Base-by-base conservation (phyloP, 2,329 filamentous ascomycete genomes). In the Fusarium mangiferae region DNA sequence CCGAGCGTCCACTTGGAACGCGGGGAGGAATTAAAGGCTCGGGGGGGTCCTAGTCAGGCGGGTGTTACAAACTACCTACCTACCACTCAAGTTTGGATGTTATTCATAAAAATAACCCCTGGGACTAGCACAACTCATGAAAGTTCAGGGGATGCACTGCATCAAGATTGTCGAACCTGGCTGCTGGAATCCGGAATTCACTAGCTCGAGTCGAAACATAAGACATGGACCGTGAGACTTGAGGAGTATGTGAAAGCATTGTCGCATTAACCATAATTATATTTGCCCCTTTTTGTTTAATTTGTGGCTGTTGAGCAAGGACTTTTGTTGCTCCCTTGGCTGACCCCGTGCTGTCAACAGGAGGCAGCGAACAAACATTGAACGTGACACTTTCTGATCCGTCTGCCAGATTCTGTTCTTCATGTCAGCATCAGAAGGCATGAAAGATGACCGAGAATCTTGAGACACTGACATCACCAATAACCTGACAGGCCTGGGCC, bases 381-480 rank as follows among this genome's bases (percentile, higher is more conserved):
- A 26, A 46, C 58, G 52, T 70, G 44, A 42, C 66, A 57, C 38
- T 26, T 46, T 58, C 30, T 41, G 24, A 46, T 52, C 26, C 39
- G 44, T 46, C 36, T 48, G 30, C 35, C 28, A 38, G 30, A 22
- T 46, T 56, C 22, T 17, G 33, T 42, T 30, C 26, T 62, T 54
- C 51, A 24, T 49, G 66, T 70, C 66, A 70, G 52, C 67, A 59
- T 65, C 66, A 54, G 56, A 52, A 70, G 65, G 48, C 54, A 62
- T 64, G 41, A 67, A 49, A 49, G n/a, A 35, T 36, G 55, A 28
- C 39, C 15, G 30, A 48, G 45, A 60, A 49, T 73, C 76, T 77
- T 66, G 71, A 75, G 73, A 77, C 75, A 52, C 60, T 75, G 66
- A 75, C 76, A 77, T 76, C 76, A 77, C 76, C 68, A 70, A 74